Evolutionary conservation across 78 protist species (phyloP).

Genomic region (Cavenderia fasciculata): DNA sequence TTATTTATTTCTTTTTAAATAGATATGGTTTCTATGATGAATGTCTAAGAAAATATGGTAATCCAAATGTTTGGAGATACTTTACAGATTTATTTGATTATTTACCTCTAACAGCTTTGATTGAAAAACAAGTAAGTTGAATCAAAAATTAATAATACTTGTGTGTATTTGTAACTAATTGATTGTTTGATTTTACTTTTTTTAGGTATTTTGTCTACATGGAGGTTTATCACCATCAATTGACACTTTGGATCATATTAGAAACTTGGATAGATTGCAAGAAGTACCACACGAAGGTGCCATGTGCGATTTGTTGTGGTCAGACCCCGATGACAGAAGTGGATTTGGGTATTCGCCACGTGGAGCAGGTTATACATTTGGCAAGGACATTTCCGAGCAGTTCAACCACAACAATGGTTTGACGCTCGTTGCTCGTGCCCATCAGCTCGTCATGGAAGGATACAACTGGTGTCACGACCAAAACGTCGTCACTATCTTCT

Average conservation of each 20-base stretch:
- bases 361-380: conserved; percentile 98
- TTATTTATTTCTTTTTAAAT: neutral
- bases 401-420: conserved; percentile 94
- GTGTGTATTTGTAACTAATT: neutral
- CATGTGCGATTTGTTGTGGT: conserved; percentile 97
- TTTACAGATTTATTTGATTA: conserved; percentile 96
- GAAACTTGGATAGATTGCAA: conserved; percentile 87
- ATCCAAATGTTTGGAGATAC: conserved; percentile 93
- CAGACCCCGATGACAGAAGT: conserved; percentile 92
- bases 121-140: conserved; percentile 85
- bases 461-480: conserved; percentile 97
- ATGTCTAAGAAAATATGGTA: conserved; percentile 94
- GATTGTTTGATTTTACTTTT: neutral
- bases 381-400: conserved; percentile 91
- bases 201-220: conserved; percentile 95
- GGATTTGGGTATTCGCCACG: conserved; percentile 97
- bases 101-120: conserved; percentile 93
- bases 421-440: conserved; percentile 94
- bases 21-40: conserved; percentile 98
- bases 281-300: conserved; percentile 96
- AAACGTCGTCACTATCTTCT: conserved; percentile 97
- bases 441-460: conserved; percentile 98
- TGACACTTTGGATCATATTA: conserved; percentile 90
- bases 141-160: neutral
- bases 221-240: conserved; percentile 97